phyloP scores from a whole-genome alignment of 352 stramenopile species.

The Globisporangium megalacanthum region DNA sequence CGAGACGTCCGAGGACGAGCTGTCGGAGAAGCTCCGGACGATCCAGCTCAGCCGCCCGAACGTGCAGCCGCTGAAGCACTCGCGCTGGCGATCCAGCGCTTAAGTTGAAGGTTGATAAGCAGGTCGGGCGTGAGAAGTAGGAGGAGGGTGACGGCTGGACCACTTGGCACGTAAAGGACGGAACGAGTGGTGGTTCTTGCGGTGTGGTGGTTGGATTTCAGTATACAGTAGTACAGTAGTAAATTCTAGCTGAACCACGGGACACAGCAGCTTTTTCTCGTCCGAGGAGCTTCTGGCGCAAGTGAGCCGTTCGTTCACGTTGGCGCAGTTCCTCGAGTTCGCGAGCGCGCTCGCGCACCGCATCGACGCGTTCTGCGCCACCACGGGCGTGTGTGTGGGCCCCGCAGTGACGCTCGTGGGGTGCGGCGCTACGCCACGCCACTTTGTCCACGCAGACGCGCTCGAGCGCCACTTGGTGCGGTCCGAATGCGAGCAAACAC shows the following conservation, averaged over 20 bases:
- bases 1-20: slow-evolving; percentile 45
- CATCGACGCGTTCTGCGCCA: slow-evolving; percentile 28
- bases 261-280: too few relatives aligned
- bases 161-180: not conserved
- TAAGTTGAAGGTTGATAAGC: not conserved
- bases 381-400: slow-evolving; percentile 25
- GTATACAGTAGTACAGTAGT: too few relatives aligned
- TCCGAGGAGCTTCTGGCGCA: too few relatives aligned
- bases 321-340: slow-evolving; percentile 18
- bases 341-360: slow-evolving; percentile 18
- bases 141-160: not conserved
- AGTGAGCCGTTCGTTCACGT: too few relatives aligned
- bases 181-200: not conserved
- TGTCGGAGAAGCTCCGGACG: slow-evolving; percentile 57
- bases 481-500: not conserved
- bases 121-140: too few relatives aligned
- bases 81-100: slow-evolving; percentile 19
- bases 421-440: slow-evolving; percentile 21
- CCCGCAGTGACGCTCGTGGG: slow-evolving; percentile 24
- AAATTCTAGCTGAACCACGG: too few relatives aligned
- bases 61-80: slow-evolving; percentile 45
- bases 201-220: too few relatives aligned
- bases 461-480: slow-evolving; percentile 41
- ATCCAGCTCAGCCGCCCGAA: slow-evolving; percentile 61
- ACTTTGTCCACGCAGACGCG: slow-evolving; percentile 31